Percentiles rank a stretch among this genome's conserved stretches.
These are phyloP conservation scores for Panaeolus cyanescens DNA, from an alignment of 768 basidiomycete genomes.

Conservation along the genomic window DNA sequence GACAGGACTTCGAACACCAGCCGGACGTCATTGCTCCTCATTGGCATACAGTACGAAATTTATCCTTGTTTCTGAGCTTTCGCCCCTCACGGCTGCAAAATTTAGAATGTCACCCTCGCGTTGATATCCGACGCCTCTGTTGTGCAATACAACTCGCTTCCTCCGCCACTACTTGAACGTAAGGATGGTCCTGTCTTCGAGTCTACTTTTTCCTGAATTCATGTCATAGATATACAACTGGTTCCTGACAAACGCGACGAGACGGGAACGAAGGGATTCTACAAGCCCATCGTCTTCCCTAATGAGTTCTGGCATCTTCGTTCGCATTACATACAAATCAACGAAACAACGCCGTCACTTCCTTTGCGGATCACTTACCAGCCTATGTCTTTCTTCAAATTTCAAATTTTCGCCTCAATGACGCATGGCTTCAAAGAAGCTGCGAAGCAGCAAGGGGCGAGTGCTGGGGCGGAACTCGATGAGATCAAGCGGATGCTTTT, in stretches of 20 bases:
- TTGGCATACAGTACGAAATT: too few relatives aligned
- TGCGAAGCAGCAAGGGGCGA: constrained; percentile 69
- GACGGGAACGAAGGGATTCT: constrained; percentile 66
- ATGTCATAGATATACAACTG: constrained; percentile 60
- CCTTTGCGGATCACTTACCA: constrained; percentile 84
- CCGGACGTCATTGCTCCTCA: constrained; percentile 73
- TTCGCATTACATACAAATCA: constrained; percentile 82
- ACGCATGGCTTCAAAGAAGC: constrained; percentile 87
- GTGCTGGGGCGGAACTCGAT: constrained; percentile 75
- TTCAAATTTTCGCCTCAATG: constrained; percentile 84
- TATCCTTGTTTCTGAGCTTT: too few relatives aligned
- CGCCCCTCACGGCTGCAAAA: too few relatives aligned
- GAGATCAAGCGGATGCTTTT: constrained; percentile 94
- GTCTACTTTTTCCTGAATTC: neutral
- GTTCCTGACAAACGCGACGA: constrained; percentile 61
- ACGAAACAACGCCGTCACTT: constrained; percentile 74
- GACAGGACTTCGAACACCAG: constrained; percentile 21
- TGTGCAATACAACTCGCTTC: constrained; percentile 55
- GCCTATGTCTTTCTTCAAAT: constrained; percentile 86
- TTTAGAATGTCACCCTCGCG: constrained; percentile 84
- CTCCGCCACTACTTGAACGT: constrained; percentile 66
- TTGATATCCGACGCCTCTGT: constrained; percentile 71
- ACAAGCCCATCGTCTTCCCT: constrained; percentile 88
- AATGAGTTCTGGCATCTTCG: constrained; percentile 96
- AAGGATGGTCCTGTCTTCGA: constrained; percentile 21